phyloP scores from a whole-genome alignment of 2,329 filamentous ascomycete genomes.

The Nemania serpens region DNA sequence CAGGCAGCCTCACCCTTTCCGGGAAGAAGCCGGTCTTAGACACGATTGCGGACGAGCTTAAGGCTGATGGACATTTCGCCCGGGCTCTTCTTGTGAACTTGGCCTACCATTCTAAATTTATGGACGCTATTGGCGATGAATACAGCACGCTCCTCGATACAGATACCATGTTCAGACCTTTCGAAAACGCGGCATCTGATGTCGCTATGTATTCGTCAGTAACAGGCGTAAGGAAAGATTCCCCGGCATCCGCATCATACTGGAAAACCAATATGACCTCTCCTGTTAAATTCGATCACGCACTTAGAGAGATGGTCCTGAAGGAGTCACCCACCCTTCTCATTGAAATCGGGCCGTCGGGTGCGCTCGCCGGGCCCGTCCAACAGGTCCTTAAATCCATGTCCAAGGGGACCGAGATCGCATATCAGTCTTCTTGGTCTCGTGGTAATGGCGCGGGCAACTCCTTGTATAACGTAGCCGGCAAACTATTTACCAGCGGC shows the following conservation, averaged over 20 bases:
- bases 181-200: too few species aligned
- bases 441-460: constrained; percentile 16
- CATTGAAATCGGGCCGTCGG: constrained; percentile 26
- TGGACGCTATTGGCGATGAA: too few species aligned
- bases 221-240: background rate
- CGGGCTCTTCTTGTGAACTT: background rate
- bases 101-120: too few species aligned
- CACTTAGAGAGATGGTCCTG: constrained; percentile 12
- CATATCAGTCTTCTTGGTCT: constrained; percentile 21
- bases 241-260: constrained; percentile 22
- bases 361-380: constrained; percentile 30
- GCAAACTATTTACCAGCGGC: constrained; percentile 29
- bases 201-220: constrained; percentile 24
- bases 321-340: background rate
- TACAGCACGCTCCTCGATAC: too few species aligned
- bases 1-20: background rate
- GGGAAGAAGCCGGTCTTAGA: background rate
- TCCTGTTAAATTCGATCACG: constrained; percentile 35
- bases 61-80: background rate
- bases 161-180: background rate
- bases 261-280: constrained; percentile 40
- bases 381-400: constrained; percentile 30
- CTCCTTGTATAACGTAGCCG: constrained; percentile 29
- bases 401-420: background rate
- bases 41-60: background rate